These are phyloP conservation scores for Termitomyces sp. DNA, from an alignment of 1,284 basidiomycete genomes.

Conservation along the genomic window DNA sequence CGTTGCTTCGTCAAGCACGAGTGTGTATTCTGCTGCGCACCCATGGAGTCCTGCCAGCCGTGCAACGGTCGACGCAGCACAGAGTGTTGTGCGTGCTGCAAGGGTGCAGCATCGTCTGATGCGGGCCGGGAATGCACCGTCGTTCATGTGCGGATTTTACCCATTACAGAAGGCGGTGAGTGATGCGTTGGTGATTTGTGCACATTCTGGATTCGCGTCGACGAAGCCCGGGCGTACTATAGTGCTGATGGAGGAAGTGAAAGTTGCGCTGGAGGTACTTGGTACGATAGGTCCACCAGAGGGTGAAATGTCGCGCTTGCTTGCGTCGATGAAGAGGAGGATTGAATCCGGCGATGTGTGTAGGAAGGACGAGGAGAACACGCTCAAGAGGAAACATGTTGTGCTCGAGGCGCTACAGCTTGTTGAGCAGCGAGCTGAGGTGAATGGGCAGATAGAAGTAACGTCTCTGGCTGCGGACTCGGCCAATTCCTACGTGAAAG, in stretches of 20 bases:
- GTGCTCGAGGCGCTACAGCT: conserved; percentile 30
- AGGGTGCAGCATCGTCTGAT: conserved; percentile 38
- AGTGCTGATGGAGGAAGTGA: conserved; percentile 42
- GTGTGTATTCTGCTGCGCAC: conserved; percentile 15
- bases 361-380: conserved; percentile 11
- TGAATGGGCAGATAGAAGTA: neutral
- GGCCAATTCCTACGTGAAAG: neutral
- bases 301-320: conserved; percentile 38
- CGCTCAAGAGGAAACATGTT: conserved; percentile 50
- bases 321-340: conserved; percentile 40
- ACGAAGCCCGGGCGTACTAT: conserved; percentile 32
- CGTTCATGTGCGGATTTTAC: conserved; percentile 49
- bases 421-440: conserved; percentile 1
- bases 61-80: conserved; percentile 56
- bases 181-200: conserved; percentile 58
- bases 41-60: conserved; percentile 37
- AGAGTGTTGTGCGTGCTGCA: conserved; percentile 48
- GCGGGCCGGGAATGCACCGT: conserved; percentile 1
- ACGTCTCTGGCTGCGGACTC: neutral
- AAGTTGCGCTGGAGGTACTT: conserved; percentile 46
- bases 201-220: conserved; percentile 51
- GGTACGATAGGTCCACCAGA: conserved; percentile 23
- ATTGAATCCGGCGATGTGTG: conserved; percentile 5
- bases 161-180: conserved; percentile 54
- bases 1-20: neutral